A percentile compares a stretch with the other conserved stretches of the same genome.
Conservation (phyloP, 1,284 basidiomycete species). For the Pseudozyma hubeiensis region DNA sequence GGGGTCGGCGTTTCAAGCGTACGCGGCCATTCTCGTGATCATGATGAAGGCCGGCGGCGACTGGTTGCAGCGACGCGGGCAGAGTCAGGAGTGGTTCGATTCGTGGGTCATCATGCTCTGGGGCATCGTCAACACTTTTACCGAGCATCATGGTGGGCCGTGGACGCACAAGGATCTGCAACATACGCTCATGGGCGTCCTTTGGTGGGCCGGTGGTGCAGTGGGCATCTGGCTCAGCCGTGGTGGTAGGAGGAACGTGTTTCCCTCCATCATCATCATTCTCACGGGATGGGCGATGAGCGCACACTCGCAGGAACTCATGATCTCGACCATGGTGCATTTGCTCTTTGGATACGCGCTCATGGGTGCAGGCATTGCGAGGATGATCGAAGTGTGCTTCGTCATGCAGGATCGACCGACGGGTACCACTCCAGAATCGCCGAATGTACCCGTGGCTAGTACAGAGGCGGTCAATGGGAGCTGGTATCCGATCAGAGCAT, state of each 20-base stretch:
- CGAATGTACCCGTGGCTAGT: constrained; percentile 5
- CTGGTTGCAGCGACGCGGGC: constrained; percentile 76
- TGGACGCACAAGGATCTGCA: constrained; percentile 90
- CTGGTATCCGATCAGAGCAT: constrained; percentile 54
- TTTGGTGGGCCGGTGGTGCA: constrained; percentile 88
- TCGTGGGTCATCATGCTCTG: constrained; percentile 87
- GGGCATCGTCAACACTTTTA: constrained; percentile 89
- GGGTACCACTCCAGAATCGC: constrained; percentile 32
- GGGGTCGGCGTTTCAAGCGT: constrained; percentile 74
- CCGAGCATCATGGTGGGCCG: constrained; percentile 73
- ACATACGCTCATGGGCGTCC: constrained; percentile 76
- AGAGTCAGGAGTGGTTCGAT: constrained; percentile 87
- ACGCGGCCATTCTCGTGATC: constrained; percentile 85
- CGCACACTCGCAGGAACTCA: constrained; percentile 83
- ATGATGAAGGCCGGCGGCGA: constrained; percentile 83
- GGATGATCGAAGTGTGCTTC: constrained; percentile 89
- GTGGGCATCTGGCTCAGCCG: constrained; percentile 87
- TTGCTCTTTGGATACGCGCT: constrained; percentile 84
- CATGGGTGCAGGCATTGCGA: constrained; percentile 83
- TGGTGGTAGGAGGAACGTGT: constrained; percentile 83
- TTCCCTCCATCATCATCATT: constrained; percentile 82
- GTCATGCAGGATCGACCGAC: constrained; percentile 71
- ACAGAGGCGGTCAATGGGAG: constrained; percentile 33
- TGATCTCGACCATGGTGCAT: constrained; percentile 76
- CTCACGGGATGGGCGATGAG: constrained; percentile 90